Conservation (phyloP, 2,329 filamentous ascomycete species). For the Phyllachora maydis region DNA sequence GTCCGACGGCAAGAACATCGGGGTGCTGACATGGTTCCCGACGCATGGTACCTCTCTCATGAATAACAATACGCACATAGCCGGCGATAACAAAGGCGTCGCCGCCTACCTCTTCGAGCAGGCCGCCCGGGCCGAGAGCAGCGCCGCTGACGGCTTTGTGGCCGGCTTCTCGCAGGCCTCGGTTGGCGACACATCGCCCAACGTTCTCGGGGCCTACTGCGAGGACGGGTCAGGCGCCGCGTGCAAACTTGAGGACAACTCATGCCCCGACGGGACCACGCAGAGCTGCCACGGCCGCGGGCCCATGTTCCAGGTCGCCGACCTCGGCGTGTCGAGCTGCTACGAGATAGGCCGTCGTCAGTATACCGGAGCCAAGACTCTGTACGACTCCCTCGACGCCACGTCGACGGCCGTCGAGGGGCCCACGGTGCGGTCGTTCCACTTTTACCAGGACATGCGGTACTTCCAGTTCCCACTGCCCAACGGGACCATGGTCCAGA, state of each 20-base stretch:
- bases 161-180: slow-evolving; percentile 84
- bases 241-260: slow-evolving; percentile 59
- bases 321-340: slow-evolving; percentile 55
- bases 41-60: slow-evolving; percentile 82
- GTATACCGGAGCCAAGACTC: slow-evolving; percentile 33
- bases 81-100: slow-evolving; percentile 86
- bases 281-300: slow-evolving; percentile 52
- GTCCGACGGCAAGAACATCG: slow-evolving; percentile 52
- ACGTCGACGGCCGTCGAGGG: slow-evolving; percentile 32
- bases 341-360: slow-evolving; percentile 54
- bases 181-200: slow-evolving; percentile 77
- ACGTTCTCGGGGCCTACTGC: slow-evolving; percentile 67
- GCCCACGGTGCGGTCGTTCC: slow-evolving; percentile 52
- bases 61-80: slow-evolving; percentile 74
- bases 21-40: slow-evolving; percentile 77
- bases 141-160: slow-evolving; percentile 47
- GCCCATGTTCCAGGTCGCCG: slow-evolving; percentile 41
- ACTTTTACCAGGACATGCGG: slow-evolving; percentile 62
- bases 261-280: slow-evolving; percentile 46
- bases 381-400: slow-evolving; percentile 24
- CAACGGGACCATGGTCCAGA: slow-evolving; percentile 50
- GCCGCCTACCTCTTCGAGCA: slow-evolving; percentile 71
- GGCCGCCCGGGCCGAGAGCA: slow-evolving; percentile 28
- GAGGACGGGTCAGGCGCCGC: slow-evolving; percentile 55
- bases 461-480: slow-evolving; percentile 50